Evolutionary conservation across 2,329 filamentous ascomycete genomes (phyloP), one percentile per base, ranked within the genome.

Genomic region (Ophiocordyceps polyrhachis-furcata): DNA sequence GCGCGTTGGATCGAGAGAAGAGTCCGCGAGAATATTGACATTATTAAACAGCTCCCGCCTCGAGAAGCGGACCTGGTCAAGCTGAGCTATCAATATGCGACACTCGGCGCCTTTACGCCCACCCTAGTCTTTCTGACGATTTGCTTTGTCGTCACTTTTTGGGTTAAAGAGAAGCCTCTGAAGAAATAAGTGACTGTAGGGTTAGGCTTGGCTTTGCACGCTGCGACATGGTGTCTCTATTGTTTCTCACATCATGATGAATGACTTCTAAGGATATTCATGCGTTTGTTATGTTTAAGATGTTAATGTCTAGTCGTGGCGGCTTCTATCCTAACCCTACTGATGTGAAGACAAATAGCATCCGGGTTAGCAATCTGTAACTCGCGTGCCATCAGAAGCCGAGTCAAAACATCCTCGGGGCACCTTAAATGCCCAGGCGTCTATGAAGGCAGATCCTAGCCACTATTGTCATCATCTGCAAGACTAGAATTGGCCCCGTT

Each of bases 1-100:
- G 78, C 81, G 0, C 65, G 72, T 21, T 64, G 73, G 45, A 83
- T 88, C 50, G 79, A 84, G 40, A 70, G 77, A 47, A 69, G 70
- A 12, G 83, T 87, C 4, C 69, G 83, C 21, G 68, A 82, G 58
- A 84, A 75, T 53, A 65, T 89, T 40, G 74, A 81, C 43, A 85
- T 73, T 53, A 78, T 87, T 56, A 70, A 71, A 42, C 64, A 68
- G 5, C 65, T 89, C 31, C 73, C 82, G 6, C 76, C 81, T 0
- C 63, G 58, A 2, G 61, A 79, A 1, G 72, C 71, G 23, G 62
- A 56, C 13, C 58, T 81, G 13, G 82, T 89, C 4, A 69, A 74
- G 35, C 61, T 64, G 25, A 83, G 80, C 56, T 89, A 88, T 58
- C 74, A 76, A 40, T 45, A 58, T 9, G 64, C 64, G 4, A 63